Base-by-base conservation (phyloP, 2,329 filamentous ascomycete genomes). In the Didymella sp. region DNA sequence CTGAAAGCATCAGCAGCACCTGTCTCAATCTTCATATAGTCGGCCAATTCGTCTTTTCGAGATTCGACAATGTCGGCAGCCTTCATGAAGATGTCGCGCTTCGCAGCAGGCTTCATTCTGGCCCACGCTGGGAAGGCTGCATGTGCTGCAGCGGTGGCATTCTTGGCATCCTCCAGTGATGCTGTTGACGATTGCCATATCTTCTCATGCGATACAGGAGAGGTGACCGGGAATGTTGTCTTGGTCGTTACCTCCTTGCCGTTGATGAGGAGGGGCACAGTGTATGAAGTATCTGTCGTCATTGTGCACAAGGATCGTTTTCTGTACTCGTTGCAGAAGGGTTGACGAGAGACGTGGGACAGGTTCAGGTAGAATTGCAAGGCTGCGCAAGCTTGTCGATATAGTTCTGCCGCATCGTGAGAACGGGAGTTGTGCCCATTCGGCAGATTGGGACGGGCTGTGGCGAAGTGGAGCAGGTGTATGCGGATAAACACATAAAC, bases 91-190 rank as follows among this genome's bases (percentile, higher is more conserved):
- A 96, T 86, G 62, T 89, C 84, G 31, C 90, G 86, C 35, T 89
- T 88, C 22, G 81, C 71, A 22, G 79, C 70, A 1, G 87, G 84
- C 42, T 85, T 86, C 2, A 84, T 84, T 62, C 83, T 84, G 40
- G 83, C 81, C 91, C 91, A 96, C 56, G 82, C 77, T 40, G 83
- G 83, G 74, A 91, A 88, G 1, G 91, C 90, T 13, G 80, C 79
- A n/a, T 86, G 79, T 0, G 90, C 90, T 9, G 87, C 83, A 9
- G 78, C 76, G 17, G 83, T 76, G 25, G 87, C 87, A 61, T 85
- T 80, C 2, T 78, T 75, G 43, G 84, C 84, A 64, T 87, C 80
- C 8, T 79, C 73, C 33, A 82, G 77, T 2, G 86, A 85, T 30
- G 84, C 85, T 30, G 82, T 81, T 55, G 84, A 85, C 54, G 82